These are phyloP conservation scores for Colletotrichum simmondsii DNA, from an alignment of 2,329 filamentous ascomycete genomes.

Conservation along the genomic window DNA sequence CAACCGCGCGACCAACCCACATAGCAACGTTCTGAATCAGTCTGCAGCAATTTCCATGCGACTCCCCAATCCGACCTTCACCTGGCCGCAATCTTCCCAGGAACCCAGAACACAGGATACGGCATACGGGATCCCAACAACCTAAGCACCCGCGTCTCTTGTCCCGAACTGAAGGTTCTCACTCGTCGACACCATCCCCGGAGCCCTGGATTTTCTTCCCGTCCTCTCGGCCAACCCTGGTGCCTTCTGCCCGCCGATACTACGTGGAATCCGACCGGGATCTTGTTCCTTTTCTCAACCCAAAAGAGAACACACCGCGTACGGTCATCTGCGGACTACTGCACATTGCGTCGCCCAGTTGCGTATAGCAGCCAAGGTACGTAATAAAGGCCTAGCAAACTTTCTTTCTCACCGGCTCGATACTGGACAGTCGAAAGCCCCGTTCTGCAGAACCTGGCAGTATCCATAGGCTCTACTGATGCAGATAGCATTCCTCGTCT, in stretches of 20 bases:
- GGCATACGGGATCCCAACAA: neutral
- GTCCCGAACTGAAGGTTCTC: neutral
- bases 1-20: constrained; percentile 5
- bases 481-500: neutral
- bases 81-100: neutral
- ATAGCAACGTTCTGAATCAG: neutral
- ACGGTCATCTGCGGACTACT: neutral
- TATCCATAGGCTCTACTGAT: neutral
- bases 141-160: neutral
- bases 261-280: constrained; percentile 1
- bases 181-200: neutral
- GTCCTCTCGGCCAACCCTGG: neutral
- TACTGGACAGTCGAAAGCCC: neutral
- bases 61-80: neutral
- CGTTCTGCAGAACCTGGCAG: constrained; percentile 17
- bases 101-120: neutral
- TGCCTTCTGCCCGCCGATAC: neutral
- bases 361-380: neutral
- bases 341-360: neutral
- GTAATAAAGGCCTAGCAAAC: constrained; percentile 8
- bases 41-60: neutral
- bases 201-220: constrained; percentile 21
- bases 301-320: neutral
- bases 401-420: constrained; percentile 17
- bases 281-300: constrained; percentile 2